Base-by-base conservation (phyloP, 495 filamentous ascomycete species). In the Tuber indicum region DNA sequence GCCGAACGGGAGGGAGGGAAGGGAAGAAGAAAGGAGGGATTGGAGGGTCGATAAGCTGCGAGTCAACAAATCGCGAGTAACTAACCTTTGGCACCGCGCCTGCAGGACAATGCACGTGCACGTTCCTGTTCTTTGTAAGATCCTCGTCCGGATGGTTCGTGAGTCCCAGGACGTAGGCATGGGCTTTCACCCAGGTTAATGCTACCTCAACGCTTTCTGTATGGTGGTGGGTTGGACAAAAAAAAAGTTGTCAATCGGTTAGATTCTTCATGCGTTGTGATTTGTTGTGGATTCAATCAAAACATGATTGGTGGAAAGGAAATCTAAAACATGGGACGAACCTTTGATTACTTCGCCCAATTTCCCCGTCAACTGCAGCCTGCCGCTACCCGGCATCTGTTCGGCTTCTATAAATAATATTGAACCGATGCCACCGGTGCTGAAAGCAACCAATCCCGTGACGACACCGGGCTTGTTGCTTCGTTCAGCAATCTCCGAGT, bases 381-480 rank as follows among this genome's bases (percentile, higher is more conserved):
- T 91, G 46, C 96, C 96, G 74, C 88, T 92, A 45, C 96, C 96
- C 19, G 96, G 96, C 95, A 98, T 98, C 83, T 97, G 94, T 45
- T 94, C 93, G 43, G 97, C 92, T 85, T 99, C 96, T 82, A 99
- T 98, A 87, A 99, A 99, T 72, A 99, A 87, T 82, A 99, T 99
- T 82, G 93, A 94, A 70, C 96, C 96, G 85, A 97, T 94, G 69
- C 93, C 94, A 71, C 96, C 96, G 36, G 91, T 92, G 78, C 90
- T 92, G 86, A 97, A 98, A n/a, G 96, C 96, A 32, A 98, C 96
- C 26, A 99, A 91, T 69, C 96, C 96, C 9, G 96, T 99, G 73
- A 99, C 96, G 74, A 99, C 92, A 76, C 96, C 96, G 32, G 96
- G 94, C 70, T 93, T 92, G 77, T 90, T 90, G 74, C 89, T 90